Evolutionary conservation across 176 grass and related monocot species (phyloP).

Genomic region (Miscanthus lutarioriparius): DNA sequence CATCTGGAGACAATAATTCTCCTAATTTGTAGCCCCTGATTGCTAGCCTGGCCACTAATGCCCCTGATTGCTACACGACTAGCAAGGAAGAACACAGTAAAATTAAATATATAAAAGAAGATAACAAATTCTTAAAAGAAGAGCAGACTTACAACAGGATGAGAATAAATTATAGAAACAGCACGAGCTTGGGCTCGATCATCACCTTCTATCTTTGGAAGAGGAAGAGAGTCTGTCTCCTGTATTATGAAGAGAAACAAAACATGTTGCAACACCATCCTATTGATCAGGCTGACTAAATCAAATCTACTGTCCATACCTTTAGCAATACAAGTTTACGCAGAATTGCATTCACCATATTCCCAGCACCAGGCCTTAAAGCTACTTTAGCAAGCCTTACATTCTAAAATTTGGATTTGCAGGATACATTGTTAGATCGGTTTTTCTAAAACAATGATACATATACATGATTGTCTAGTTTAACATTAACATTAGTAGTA

Average conservation of each 20-base stretch:
- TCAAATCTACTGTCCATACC: conserved; percentile 44
- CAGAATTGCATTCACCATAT: conserved; percentile 91
- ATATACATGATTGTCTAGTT: not conserved
- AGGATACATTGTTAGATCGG: conserved; percentile 13
- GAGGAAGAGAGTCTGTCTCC: conserved; percentile 85
- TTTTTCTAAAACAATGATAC: conserved; percentile 2
- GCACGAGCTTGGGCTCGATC: conserved; percentile 83
- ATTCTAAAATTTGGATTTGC: conserved; percentile 63
- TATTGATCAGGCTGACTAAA: conserved; percentile 22
- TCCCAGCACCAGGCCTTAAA: conserved; percentile 91
- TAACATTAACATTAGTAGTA: conserved; percentile 11
- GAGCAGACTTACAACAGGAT: conserved; percentile 81
- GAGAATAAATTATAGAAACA: conserved; percentile 88
- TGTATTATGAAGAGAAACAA: conserved; percentile 46
- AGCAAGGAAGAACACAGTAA: not conserved
- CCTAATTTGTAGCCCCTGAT: no score
- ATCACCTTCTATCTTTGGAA: conserved; percentile 85
- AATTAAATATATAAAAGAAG: not conserved
- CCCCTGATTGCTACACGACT: no score
- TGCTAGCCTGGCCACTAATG: no score
- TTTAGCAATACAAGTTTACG: conserved; percentile 78
- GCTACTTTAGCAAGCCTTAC: conserved; percentile 87
- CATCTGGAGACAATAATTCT: no score
- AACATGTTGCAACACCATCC: conserved; percentile 17
- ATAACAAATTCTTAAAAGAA: conserved; percentile 26